phyloP scores from a whole-genome alignment of 495 filamentous ascomycete species.

The Penicillium egyptiacum region DNA sequence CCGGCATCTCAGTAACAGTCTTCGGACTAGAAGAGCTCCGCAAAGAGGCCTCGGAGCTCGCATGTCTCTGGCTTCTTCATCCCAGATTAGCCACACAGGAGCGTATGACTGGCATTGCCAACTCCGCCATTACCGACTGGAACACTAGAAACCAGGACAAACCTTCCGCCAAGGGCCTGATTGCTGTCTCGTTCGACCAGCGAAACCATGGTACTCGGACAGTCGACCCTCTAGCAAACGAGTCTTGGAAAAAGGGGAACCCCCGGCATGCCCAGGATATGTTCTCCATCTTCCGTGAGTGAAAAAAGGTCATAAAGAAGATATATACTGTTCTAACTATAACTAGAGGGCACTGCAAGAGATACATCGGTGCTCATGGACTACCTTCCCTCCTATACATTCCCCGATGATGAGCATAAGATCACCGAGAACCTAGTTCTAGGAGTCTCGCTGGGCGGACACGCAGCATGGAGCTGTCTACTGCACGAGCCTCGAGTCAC shows the following conservation, averaged over 20 bases:
- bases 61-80: conserved; percentile 86
- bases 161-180: conserved; percentile 52
- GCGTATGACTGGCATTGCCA: conserved; percentile 64
- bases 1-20: conserved; percentile 72
- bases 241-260: conserved; percentile 79
- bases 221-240: conserved; percentile 59
- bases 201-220: conserved; percentile 81
- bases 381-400: conserved; percentile 73
- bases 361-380: conserved; percentile 74
- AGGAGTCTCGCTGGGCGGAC: conserved; percentile 84
- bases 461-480: conserved; percentile 81
- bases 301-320: neutral
- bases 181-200: conserved; percentile 84
- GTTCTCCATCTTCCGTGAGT: conserved; percentile 65
- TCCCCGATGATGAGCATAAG: conserved; percentile 48
- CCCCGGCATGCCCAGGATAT: conserved; percentile 82
- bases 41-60: conserved; percentile 48
- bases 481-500: conserved; percentile 75
- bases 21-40: conserved; percentile 77
- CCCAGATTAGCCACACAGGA: conserved; percentile 67
- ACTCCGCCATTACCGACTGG: conserved; percentile 57
- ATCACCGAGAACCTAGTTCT: conserved; percentile 72
- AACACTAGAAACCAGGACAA: conserved; percentile 40
- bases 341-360: conserved; percentile 64
- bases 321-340: neutral